Conservation (phyloP, 352 stramenopile genomes). For the Discostella stelligera region DNA sequence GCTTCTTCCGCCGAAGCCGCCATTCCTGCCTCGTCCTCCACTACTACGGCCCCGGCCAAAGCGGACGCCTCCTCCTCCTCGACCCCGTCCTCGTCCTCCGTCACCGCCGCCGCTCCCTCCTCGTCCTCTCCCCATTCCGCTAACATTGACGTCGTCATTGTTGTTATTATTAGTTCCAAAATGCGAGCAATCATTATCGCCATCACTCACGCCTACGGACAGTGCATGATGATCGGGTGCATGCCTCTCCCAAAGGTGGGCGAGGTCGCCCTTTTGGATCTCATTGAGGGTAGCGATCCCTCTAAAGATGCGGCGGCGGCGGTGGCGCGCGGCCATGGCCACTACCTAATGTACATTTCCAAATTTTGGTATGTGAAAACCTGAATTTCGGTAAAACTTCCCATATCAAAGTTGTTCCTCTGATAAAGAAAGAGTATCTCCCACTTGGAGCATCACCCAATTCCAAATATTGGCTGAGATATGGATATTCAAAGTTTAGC, state of each 20-base stretch:
- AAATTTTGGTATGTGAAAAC: too few relatives aligned
- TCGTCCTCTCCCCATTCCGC: not conserved
- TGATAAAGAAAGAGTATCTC: too few relatives aligned
- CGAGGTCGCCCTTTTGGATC: slow-evolving; percentile 50
- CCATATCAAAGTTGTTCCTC: too few relatives aligned
- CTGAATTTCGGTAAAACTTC: too few relatives aligned
- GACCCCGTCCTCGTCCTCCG: not conserved
- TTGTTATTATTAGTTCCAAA: not conserved
- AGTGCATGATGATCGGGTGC: slow-evolving; percentile 28
- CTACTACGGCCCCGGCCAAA: slow-evolving; percentile 4
- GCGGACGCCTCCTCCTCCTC: slow-evolving; percentile 9
- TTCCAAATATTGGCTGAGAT: too few relatives aligned
- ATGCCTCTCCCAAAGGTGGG: slow-evolving; percentile 41
- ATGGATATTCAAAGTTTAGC: too few relatives aligned
- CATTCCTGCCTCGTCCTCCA: not conserved
- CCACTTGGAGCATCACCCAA: too few relatives aligned
- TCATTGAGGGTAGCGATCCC: slow-evolving; percentile 36
- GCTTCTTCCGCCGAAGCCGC: slow-evolving; percentile 3
- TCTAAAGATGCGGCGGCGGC: not conserved
- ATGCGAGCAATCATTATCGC: not conserved
- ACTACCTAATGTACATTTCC: not conserved
- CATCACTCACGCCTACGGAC: slow-evolving; percentile 13
- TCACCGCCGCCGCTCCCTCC: slow-evolving; percentile 9
- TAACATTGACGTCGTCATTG: not conserved
- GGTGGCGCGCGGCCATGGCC: not conserved